Evolutionary conservation across 176 grass and related monocot genomes (phyloP).

Genomic region (Dendrocalamus sinicus): DNA sequence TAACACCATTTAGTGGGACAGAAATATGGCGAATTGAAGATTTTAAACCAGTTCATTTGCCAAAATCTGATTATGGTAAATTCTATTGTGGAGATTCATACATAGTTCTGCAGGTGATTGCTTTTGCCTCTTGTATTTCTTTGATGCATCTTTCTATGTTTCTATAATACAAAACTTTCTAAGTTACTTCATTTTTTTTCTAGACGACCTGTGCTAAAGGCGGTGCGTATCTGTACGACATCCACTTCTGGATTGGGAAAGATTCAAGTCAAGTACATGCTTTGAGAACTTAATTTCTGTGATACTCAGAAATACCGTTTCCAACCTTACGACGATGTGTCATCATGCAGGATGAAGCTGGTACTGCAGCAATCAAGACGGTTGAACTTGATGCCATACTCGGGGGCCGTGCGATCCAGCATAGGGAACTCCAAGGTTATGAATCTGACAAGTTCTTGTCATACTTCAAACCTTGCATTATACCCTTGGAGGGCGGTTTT

Average conservation of each 20-base stretch:
- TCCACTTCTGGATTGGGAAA: slow-evolving; percentile 96
- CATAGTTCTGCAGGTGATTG: slow-evolving; percentile 84
- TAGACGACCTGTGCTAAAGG: slow-evolving; percentile 76
- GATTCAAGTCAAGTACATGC: slow-evolving; percentile 76
- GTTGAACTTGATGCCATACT: slow-evolving; percentile 90
- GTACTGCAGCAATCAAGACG: slow-evolving; percentile 95
- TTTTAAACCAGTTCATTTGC: slow-evolving; percentile 86
- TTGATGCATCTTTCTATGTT: background rate
- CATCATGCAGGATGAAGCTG: slow-evolving; percentile 86
- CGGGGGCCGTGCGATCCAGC: slow-evolving; percentile 90
- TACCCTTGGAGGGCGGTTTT: slow-evolving; percentile 97
- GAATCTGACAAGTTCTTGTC: slow-evolving; percentile 98
- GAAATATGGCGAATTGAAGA: slow-evolving; percentile 99
- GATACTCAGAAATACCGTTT: slow-evolving; percentile 23
- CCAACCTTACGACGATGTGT: background rate
- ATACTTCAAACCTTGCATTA: slow-evolving; percentile 97
- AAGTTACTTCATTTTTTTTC: slow-evolving; percentile 29
- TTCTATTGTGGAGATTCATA: slow-evolving; percentile 98
- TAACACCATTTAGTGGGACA: slow-evolving; percentile 71
- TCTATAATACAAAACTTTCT: background rate
- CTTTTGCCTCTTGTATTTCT: background rate
- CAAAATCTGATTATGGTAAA: slow-evolving; percentile 87
- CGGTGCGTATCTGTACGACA: slow-evolving; percentile 69
- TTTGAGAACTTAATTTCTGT: slow-evolving; percentile 3
- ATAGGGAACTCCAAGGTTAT: slow-evolving; percentile 88